phyloP scores from a whole-genome alignment of 2,329 filamentous ascomycete genomes.

The Hypomyces perniciosus region DNA sequence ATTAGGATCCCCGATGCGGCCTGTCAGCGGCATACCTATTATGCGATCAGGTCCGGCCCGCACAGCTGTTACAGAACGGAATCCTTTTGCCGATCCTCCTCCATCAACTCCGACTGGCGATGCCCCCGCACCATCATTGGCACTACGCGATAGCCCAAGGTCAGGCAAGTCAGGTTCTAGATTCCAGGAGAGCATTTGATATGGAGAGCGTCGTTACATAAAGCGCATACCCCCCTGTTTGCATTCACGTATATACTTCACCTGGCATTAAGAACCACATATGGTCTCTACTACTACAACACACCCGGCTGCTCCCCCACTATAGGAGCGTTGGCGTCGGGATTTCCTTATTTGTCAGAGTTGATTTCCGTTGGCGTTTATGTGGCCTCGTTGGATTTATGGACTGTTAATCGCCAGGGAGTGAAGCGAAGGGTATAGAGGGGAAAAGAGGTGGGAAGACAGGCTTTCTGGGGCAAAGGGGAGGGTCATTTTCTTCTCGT shows the following conservation, averaged over 20 bases:
- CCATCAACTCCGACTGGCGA: constrained; percentile 26
- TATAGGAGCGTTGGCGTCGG: constrained; percentile 4
- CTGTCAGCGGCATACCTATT: constrained; percentile 54
- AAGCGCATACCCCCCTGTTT: not conserved
- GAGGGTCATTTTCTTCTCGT: not conserved
- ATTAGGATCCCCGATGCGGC: constrained; percentile 53
- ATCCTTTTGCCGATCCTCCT: constrained; percentile 36
- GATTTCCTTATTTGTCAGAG: not conserved
- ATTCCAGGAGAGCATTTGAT: constrained; percentile 38
- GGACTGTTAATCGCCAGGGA: not conserved
- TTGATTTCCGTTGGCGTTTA: not conserved
- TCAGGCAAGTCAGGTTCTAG: constrained; percentile 31
- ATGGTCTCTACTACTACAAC: not conserved
- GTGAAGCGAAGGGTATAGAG: not conserved
- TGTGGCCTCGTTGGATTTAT: not conserved
- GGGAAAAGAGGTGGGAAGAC: not conserved
- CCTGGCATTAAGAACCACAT: not conserved
- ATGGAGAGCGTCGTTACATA: not conserved
- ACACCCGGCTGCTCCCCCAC: constrained; percentile 10
- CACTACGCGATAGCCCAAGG: constrained; percentile 29
- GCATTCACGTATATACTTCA: not conserved
- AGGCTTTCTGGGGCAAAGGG: not conserved
- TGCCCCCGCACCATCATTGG: constrained; percentile 32
- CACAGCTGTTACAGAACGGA: constrained; percentile 52
- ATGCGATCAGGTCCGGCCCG: constrained; percentile 61